phyloP scores from a whole-genome alignment of 345 rosid genomes.

The Moricandia moricandioides region DNA sequence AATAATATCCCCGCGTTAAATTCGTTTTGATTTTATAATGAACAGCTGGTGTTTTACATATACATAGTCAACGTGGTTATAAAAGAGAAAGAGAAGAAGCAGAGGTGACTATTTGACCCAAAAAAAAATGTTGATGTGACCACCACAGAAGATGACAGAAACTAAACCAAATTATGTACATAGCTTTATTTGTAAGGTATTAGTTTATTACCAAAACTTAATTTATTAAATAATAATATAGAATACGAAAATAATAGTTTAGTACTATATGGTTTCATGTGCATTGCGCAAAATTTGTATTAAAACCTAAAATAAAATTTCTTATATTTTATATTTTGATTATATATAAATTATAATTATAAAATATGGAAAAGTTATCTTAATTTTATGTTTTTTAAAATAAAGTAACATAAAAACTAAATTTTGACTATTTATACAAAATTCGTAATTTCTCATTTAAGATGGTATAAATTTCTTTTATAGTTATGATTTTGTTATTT shows the following conservation, averaged over 20 bases:
- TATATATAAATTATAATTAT: no score
- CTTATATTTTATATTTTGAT: no score
- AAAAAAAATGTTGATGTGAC: neutral
- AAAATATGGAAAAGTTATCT: no score
- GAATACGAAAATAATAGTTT: neutral
- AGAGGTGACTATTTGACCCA: neutral
- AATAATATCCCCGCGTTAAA: neutral
- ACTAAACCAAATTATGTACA: neutral
- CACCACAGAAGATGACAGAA: neutral
- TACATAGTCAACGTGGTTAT: neutral
- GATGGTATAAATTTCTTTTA: no score
- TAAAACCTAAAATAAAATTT: no score
- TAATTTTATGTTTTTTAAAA: no score
- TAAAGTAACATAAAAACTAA: no score
- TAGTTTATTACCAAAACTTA: neutral
- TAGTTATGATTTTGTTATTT: no score
- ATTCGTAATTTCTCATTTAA: no score
- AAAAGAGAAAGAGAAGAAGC: neutral
- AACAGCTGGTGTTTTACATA: neutral
- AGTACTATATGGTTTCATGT: neutral
- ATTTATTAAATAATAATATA: neutral
- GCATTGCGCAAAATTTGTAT: neutral
- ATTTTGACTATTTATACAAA: no score
- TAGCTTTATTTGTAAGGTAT: neutral
- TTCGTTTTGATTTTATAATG: neutral